Evolutionary conservation across 257 asterid genomes (phyloP), one percentile per base, ranked within the genome.

Genomic region (Thymus quinquecostatus): DNA sequence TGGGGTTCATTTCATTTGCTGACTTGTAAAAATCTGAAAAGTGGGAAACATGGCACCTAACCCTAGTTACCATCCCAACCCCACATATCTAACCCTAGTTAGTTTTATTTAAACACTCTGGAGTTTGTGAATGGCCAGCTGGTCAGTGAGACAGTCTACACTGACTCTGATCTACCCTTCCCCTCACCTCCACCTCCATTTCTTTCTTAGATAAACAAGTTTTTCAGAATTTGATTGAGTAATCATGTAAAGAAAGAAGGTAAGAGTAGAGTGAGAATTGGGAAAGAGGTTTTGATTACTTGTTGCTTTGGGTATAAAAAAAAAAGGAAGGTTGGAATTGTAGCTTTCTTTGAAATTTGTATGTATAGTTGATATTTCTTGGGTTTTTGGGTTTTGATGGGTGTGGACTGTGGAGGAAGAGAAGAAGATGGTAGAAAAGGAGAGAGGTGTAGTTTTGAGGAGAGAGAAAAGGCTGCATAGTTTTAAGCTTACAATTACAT

Each of bases 81-180:
- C 66, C 84, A 66, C 9, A 41, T 30, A 74, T 60, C 68, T 69
- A 86, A 88, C 92, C 87, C 79, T 64, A 63, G 95, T 88, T 69
- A 50, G 85, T 82, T 87, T 89, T 93, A 93, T 90, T 87, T 93
- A 92, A 86, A 82, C 83, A 70, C 83, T 72, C 86, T 72, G 79
- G 64, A 78, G 67, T 75, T 21, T 75, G 83, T 72, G 77, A 40
- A 70, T 58, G 76, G 79, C 84, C 92, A 74, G 81, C 86, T 83
- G 79, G 79, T 78, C 29, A 79, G 75, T 74, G 72, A 73, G 69
- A 77, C 81, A 68, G 76, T 75, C 68, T 56, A 43, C 83, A 21
- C 21, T 21, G 21, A 21, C n/a, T 21, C 21, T 21, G 21, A 21
- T 21, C 21, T 21, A 21, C 21, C 21, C 21, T 21, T 21, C 21